Base-by-base conservation (phyloP, 2,329 filamentous ascomycete genomes). In the Microsporum audouinii region DNA sequence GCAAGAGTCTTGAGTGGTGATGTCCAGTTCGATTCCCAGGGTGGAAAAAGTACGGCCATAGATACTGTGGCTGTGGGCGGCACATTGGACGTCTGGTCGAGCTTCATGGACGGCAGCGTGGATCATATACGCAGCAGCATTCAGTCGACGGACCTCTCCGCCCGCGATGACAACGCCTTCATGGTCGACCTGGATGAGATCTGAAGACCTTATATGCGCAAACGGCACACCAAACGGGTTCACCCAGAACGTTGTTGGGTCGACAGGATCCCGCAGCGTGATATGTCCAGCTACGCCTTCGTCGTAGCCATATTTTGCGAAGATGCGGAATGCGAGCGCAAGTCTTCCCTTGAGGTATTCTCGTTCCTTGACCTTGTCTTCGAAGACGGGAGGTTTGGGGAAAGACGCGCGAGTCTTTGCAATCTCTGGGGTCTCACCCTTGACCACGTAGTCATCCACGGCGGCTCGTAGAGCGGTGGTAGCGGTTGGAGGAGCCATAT, bases 111-210 rank as follows among this genome's bases (percentile, higher is more conserved):
- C 78, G 3, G 78, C 80, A 2, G 73, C 71, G 65, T 80, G 79
- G 61, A 81, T 81, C 75, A 79, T 78, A 66, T 79, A 81, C 0
- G 75, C 76, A 3, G 77, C 78, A 2, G 72, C 72, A 58, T 82
- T 82, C 56, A 82, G 68, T 56, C 76, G 66, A 10, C 75, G 69
- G 5, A 75, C 72, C 1, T 72, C 68, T 0, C 85, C 85, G 2
- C 85, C 85, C 8, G 83, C 85, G 36, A 88, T 80, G 29, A 88
- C 79, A 29, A 82, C 73, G 1, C 86, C 86, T 0, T 79, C 70
- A 58, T 83, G 77, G 66, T 86, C 78, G 1, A 88, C 85, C 14
- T 80, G 82, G 60, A 88, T 87, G n/a, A 89, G 77, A 65, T 88
- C 84, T 0, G 82, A 85, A 0, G 80, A 78, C 61, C 82, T 85